Evolutionary conservation across 768 basidiomycete species (phyloP).

Genomic region (Boletellus ananas): DNA sequence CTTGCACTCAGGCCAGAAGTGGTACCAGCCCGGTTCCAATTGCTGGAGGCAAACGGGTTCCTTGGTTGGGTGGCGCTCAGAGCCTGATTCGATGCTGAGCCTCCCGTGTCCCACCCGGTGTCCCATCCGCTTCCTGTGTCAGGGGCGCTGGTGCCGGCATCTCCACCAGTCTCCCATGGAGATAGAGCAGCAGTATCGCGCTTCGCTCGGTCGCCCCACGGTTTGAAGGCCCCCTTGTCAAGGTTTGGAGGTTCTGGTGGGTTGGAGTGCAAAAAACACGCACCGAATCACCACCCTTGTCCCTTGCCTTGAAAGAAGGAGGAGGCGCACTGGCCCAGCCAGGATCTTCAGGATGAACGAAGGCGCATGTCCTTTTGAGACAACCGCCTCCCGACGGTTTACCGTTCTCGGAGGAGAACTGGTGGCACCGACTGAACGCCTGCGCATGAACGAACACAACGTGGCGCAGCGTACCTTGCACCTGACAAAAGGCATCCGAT

Average conservation of each 20-base stretch:
- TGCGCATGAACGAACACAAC: constrained; percentile 3
- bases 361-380: constrained; percentile 21
- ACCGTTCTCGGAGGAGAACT: constrained; percentile 33
- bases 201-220: constrained; percentile 4
- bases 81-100: constrained; percentile 3
- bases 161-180: background rate
- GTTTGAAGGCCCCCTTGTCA: constrained; percentile 7
- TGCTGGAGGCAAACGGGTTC: background rate
- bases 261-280: background rate
- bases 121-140: constrained; percentile 9
- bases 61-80: background rate
- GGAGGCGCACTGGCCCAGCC: constrained; percentile 20
- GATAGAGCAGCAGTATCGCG: background rate
- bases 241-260: background rate
- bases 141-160: background rate
- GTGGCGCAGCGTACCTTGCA: constrained; percentile 22
- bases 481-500: constrained; percentile 22
- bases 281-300: constrained; percentile 19
- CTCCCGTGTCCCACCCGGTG: constrained; percentile 7
- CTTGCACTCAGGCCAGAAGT: background rate
- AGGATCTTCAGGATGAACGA: constrained; percentile 30
- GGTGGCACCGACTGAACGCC: background rate
- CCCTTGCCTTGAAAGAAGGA: constrained; percentile 5
- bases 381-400: constrained; percentile 28
- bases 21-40: constrained; percentile 1